phyloP scores from a whole-genome alignment of 1,139 yeast species.

The Pneumocystis oryctolagi region DNA sequence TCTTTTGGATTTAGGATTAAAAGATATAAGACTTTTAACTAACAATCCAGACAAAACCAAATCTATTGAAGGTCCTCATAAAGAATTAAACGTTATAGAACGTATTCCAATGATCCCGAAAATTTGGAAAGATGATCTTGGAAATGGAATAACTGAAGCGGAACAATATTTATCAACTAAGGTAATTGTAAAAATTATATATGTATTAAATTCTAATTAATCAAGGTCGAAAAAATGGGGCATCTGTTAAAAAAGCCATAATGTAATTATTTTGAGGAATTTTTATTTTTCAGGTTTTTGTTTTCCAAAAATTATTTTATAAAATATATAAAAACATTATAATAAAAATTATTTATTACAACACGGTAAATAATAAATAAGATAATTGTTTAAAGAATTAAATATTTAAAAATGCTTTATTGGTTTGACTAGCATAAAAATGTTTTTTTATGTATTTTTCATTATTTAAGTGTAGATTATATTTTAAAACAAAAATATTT shows the following conservation, averaged over 20 bases:
- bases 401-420: not conserved
- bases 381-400: not conserved
- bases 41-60: conserved; percentile 92
- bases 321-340: not conserved
- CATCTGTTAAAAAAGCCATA: conserved; percentile 45
- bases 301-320: not conserved
- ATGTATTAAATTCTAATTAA: not conserved
- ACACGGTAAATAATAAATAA: not conserved
- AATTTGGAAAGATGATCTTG: conserved; percentile 63
- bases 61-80: conserved; percentile 77
- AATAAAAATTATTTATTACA: not conserved
- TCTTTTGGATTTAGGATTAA: conserved; percentile 62
- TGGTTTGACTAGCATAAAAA: not conserved
- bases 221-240: conserved; percentile 68
- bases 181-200: conserved; percentile 25
- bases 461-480: too few species aligned
- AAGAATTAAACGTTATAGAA: conserved; percentile 56
- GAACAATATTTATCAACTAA: conserved; percentile 88
- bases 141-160: conserved; percentile 70
- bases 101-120: conserved; percentile 94
- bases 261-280: not conserved
- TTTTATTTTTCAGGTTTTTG: not conserved
- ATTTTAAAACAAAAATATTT: too few species aligned
- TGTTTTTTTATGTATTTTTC: not conserved
- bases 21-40: conserved; percentile 62